Evolutionary conservation across 129 eudicot genomes (phyloP).

Genomic region (Lactuca sativa): DNA sequence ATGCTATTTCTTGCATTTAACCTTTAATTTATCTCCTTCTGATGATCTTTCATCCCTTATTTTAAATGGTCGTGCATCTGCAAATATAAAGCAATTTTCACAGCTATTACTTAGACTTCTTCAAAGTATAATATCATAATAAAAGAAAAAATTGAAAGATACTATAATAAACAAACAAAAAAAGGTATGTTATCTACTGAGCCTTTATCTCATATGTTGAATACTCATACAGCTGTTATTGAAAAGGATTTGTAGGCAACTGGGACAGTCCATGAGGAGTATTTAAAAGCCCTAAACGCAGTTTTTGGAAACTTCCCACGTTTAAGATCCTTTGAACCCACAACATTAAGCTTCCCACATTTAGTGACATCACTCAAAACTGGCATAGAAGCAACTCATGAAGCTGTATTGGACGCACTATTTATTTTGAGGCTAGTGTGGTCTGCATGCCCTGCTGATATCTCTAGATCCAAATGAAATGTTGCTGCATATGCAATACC

Average conservation of each 20-base stretch:
- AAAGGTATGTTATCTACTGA: not conserved
- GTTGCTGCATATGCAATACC: conserved; percentile 99
- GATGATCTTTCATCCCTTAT: no score
- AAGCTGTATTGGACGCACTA: conserved; percentile 93
- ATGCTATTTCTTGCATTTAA: no score
- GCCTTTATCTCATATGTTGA: not conserved
- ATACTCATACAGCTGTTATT: conserved; percentile 61
- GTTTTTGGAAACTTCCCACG: conserved; percentile 95
- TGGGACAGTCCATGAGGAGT: conserved; percentile 25
- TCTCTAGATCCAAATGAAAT: conserved; percentile 87
- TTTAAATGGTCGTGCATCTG: no score
- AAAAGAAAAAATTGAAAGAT: no score
- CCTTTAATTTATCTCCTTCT: not conserved
- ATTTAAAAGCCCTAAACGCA: conserved; percentile 86
- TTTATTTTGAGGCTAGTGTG: conserved; percentile 97
- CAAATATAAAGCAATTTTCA: no score
- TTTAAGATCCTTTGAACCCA: conserved; percentile 89
- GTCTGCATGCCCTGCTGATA: conserved; percentile 99
- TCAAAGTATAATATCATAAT: no score
- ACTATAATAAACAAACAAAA: no score
- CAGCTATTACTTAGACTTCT: no score
- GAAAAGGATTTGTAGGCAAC: conserved; percentile 98
- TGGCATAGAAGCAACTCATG: conserved; percentile 94
- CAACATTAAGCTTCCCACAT: conserved; percentile 94
- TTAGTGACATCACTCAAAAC: conserved; percentile 92